These are phyloP conservation scores for Aspergillus egyptiacus DNA, from an alignment of 495 filamentous ascomycete genomes.

Conservation along the genomic window DNA sequence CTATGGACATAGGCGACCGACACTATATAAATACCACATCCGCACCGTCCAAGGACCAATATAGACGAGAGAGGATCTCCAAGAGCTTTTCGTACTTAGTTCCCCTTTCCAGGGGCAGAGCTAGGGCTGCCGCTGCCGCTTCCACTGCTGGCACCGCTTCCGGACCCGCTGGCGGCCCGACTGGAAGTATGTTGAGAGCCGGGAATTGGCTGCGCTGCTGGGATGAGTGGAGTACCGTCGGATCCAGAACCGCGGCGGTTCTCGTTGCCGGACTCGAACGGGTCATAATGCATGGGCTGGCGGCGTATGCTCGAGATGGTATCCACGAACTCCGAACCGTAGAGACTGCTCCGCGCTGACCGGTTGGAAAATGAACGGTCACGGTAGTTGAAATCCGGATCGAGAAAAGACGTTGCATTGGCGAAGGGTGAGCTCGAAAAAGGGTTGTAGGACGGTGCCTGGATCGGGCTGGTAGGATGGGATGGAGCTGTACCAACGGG, in stretches of 20 bases:
- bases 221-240: constrained; percentile 28
- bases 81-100: constrained; percentile 9
- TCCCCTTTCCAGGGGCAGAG: constrained; percentile 32
- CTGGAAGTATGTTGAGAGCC: constrained; percentile 41
- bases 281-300: constrained; percentile 31
- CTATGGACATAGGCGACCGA: constrained; percentile 11
- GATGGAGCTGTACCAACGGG: constrained; percentile 31
- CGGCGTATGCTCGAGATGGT: constrained; percentile 21
- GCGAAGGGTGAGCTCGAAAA: constrained; percentile 34
- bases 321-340: constrained; percentile 38
- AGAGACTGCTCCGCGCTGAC: constrained; percentile 39
- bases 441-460: constrained; percentile 32
- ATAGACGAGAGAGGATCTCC: constrained; percentile 6
- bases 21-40: constrained; percentile 5
- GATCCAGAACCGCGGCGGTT: constrained; percentile 32
- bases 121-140: constrained; percentile 43
- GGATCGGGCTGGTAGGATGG: constrained; percentile 36
- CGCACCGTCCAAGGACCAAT: constrained; percentile 1
- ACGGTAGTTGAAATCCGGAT: constrained; percentile 30
- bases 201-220: constrained; percentile 28
- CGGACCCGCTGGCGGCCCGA: constrained; percentile 39
- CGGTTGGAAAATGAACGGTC: constrained; percentile 46
- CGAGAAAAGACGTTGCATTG: constrained; percentile 31
- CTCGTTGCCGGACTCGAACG: constrained; percentile 30
- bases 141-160: constrained; percentile 38